These are phyloP conservation scores for Priceomyces melissophilus DNA, from an alignment of 805 yeast species.

Conservation along the genomic window DNA sequence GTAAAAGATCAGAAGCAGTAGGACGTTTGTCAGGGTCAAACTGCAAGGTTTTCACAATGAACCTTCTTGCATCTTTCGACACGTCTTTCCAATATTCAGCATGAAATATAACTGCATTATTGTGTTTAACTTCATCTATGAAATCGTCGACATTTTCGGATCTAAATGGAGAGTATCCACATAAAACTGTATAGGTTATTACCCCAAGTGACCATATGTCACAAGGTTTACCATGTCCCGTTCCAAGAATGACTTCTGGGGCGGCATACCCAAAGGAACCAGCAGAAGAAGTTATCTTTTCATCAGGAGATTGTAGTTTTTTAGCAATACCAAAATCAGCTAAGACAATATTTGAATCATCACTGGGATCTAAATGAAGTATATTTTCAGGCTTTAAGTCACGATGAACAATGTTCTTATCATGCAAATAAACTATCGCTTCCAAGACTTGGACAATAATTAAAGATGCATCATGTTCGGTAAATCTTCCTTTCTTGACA, in stretches of 20 bases:
- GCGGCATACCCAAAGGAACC: constrained; percentile 98
- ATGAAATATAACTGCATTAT: constrained; percentile 81
- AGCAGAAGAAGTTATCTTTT: constrained; percentile 66
- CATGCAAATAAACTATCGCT: constrained; percentile 79
- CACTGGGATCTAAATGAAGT: constrained; percentile 56
- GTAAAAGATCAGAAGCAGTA: constrained; percentile 59
- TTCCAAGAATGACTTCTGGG: constrained; percentile 80
- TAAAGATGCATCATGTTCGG: constrained; percentile 81
- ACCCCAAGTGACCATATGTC: constrained; percentile 97
- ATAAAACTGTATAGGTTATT: constrained; percentile 81
- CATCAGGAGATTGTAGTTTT: constrained; percentile 56
- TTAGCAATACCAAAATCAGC: constrained; percentile 98
- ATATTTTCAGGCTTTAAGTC: constrained; percentile 95
- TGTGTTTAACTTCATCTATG: constrained; percentile 68
- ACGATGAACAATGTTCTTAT: constrained; percentile 78
- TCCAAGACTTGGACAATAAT: constrained; percentile 70
- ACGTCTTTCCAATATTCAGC: constrained; percentile 82
- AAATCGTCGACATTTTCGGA: constrained; percentile 82
- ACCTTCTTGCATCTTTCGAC: constrained; percentile 74
- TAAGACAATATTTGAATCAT: constrained; percentile 69
- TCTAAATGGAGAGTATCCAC: constrained; percentile 90
- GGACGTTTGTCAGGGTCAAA: constrained; percentile 67
- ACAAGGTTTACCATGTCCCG: constrained; percentile 93
- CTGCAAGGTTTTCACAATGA: constrained; percentile 68
- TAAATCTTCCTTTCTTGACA: constrained; percentile 73